Evolutionary conservation across 1,139 yeast genomes (phyloP), one percentile per base, ranked within the genome.

Genomic region (Tardiomyces blankii): DNA sequence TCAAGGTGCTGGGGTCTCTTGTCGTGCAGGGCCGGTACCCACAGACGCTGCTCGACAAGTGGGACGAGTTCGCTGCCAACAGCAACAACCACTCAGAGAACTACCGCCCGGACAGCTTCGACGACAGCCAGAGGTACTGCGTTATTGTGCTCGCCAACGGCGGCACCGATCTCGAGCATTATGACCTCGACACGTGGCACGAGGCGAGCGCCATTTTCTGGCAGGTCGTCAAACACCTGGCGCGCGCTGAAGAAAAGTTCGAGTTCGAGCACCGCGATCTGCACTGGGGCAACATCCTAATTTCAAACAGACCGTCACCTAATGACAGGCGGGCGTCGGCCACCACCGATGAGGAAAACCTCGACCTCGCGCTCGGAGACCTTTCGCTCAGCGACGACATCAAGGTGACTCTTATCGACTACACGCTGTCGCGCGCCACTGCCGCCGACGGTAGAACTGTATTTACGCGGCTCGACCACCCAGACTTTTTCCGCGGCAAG

Each of bases 211-310:
- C 63, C 12, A 69, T 81, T 1, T 77, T 81, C 53, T 72, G 78
- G 75, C 70, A 70, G 50, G 64, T 78, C 30, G 76, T 69, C 1
- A 60, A 65, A n/a, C 63, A 69, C 7, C 60, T 81, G 33, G 69
- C 75, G 23, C 61, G 60, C 7, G 81, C 77, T 1, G 87, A 81
- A 58, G 60, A 63, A 18, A 58, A 62, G 42, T 64, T 66, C 49
- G 68, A 72, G 51, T 80, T 80, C 61, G 88, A 81, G 60, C 88
- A 81, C 56, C 68, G 88, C 28, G 83, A 80, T 58, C 62, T 81
- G 49, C 81, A 78, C 51, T 70, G 81, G 72, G 80, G 80, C n/a
- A 81, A 81, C 54, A 65, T 81, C 44, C 64, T 62, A 46, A 63
- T 66, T 41, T 55, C 44, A 14, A 43, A 6, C 49, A 43, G n/a